phyloP scores from a whole-genome alignment of 805 yeast species.

The Candida anglica region DNA sequence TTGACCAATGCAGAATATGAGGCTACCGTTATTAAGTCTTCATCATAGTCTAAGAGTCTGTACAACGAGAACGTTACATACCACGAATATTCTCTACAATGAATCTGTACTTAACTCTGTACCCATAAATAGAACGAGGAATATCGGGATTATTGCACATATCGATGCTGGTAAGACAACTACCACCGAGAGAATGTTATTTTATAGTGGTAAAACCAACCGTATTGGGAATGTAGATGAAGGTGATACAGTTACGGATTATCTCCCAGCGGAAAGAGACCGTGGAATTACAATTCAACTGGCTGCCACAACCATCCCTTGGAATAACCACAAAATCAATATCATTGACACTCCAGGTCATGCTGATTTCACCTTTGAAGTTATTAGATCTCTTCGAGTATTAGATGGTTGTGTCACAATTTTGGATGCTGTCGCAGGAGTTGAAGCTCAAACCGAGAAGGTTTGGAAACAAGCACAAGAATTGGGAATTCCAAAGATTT shows the following conservation, averaged over 20 bases:
- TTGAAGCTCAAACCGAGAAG: constrained; percentile 96
- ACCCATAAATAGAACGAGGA: constrained; percentile 48
- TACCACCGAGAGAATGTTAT: constrained; percentile 94
- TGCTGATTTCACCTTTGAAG: constrained; percentile 96
- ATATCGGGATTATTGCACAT: constrained; percentile 97
- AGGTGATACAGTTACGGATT: constrained; percentile 96
- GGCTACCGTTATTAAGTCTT: no score
- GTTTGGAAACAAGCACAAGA: constrained; percentile 87
- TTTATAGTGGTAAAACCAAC: constrained; percentile 73
- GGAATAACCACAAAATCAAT: constrained; percentile 76
- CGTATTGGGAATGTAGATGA: constrained; percentile 91
- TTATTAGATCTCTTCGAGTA: constrained; percentile 81
- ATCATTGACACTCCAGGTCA: constrained; percentile 98
- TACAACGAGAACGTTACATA: no score
- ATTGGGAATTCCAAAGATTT: constrained; percentile 66
- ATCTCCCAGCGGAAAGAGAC: constrained; percentile 80
- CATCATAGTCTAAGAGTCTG: no score
- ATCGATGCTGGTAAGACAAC: constrained; percentile 99
- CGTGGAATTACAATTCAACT: constrained; percentile 95
- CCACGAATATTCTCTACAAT: no score
- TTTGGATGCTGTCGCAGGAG: constrained; percentile 95
- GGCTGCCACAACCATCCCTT: constrained; percentile 89
- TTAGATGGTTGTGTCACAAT: constrained; percentile 93
- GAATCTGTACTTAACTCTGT: constrained; percentile 16
- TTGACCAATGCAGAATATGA: no score